These are phyloP conservation scores for Aphanomyces invadans DNA, from an alignment of 352 stramenopile genomes.

Conservation along the genomic window DNA sequence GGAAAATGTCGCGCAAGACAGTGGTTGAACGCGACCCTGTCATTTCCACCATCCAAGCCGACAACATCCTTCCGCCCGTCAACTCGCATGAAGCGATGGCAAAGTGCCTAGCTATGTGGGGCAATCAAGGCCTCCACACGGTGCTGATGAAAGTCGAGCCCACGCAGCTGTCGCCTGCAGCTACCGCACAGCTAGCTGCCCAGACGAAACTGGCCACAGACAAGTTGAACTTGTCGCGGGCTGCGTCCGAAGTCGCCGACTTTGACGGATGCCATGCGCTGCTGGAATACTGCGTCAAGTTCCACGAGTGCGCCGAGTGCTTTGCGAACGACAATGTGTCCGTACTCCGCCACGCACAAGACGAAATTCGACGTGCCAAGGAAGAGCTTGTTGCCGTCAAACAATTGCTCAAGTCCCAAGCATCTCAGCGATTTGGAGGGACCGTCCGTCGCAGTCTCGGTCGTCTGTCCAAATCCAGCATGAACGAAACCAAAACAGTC, in stretches of 20 bases:
- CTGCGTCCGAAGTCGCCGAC: too few relatives aligned
- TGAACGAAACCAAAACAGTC: neutral
- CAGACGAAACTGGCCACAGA: neutral
- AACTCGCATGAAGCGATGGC: neutral
- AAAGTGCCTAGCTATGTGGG: conserved; percentile 8
- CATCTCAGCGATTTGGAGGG: neutral
- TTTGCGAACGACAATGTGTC: neutral
- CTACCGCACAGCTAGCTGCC: neutral
- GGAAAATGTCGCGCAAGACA: neutral
- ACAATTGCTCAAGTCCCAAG: neutral
- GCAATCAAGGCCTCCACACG: neutral
- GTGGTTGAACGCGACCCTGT: neutral
- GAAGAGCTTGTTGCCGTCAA: neutral
- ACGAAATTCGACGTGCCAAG: neutral
- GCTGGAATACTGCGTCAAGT: conserved; percentile 3
- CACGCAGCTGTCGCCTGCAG: neutral
- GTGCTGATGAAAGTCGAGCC: conserved; percentile 1
- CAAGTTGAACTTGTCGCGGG: neutral
- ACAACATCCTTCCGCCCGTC: neutral
- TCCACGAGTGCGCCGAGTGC: conserved; percentile 15
- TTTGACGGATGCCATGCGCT: neutral
- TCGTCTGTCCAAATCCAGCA: neutral
- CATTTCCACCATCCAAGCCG: neutral
- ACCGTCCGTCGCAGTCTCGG: neutral
- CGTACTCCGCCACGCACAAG: neutral